These are phyloP conservation scores for Kodamaea suecica DNA, from an alignment of 1,139 yeast genomes.

Conservation along the genomic window DNA sequence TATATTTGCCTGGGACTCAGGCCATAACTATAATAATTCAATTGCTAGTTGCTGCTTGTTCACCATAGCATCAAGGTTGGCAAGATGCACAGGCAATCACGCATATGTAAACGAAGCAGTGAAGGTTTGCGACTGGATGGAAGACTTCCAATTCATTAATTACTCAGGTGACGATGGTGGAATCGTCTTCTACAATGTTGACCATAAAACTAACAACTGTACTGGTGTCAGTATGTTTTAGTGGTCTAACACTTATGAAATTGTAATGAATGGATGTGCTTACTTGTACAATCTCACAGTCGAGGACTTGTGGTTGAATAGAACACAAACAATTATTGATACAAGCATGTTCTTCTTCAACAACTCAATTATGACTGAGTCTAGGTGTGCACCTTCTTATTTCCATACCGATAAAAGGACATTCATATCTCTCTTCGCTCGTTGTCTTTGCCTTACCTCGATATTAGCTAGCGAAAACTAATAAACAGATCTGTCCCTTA, in stretches of 20 bases:
- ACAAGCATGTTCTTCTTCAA: slow-evolving; percentile 60
- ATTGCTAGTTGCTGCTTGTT: slow-evolving; percentile 89
- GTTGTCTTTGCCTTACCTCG: slow-evolving; percentile 76
- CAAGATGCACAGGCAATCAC: slow-evolving; percentile 73
- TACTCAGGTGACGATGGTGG: slow-evolving; percentile 35
- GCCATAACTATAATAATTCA: slow-evolving; percentile 87
- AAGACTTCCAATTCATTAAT: slow-evolving; percentile 51
- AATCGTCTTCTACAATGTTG: slow-evolving; percentile 74
- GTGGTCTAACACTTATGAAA: slow-evolving; percentile 90
- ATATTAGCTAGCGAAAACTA: slow-evolving; percentile 64
- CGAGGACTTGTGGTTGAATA: slow-evolving; percentile 62
- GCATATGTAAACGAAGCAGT: slow-evolving; percentile 83
- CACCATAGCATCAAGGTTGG: slow-evolving; percentile 82
- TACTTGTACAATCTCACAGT: slow-evolving; percentile 73
- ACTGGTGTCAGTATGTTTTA: slow-evolving; percentile 52
- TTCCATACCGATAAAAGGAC: slow-evolving; percentile 91
- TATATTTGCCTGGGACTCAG: slow-evolving; percentile 90
- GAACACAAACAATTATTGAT: slow-evolving; percentile 51
- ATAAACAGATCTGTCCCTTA: slow-evolving; percentile 44
- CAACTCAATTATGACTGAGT: slow-evolving; percentile 66
- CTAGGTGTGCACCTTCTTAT: slow-evolving; percentile 56
- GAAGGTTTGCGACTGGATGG: slow-evolving; percentile 79
- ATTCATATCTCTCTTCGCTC: slow-evolving; percentile 76
- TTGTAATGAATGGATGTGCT: slow-evolving; percentile 78
- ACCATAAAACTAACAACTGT: slow-evolving; percentile 61